Evolutionary conservation across 1,284 basidiomycete species (phyloP).

Genomic region (Ceratobasidium sp.): DNA sequence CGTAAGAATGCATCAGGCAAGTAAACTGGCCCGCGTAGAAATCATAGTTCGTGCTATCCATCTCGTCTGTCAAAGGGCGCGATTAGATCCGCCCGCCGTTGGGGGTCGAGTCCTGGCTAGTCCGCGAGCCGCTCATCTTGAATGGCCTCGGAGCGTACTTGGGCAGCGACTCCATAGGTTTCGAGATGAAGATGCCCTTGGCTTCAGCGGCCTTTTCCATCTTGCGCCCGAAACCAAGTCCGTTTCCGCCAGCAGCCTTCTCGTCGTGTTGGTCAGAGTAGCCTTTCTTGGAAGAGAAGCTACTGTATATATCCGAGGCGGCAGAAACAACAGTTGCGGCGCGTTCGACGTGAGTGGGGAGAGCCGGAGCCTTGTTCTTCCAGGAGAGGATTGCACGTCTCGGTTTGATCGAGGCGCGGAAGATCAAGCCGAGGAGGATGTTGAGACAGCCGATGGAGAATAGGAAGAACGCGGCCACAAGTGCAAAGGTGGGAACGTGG

Average conservation of each 20-base stretch:
- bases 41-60: conserved; percentile 58
- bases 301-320: conserved; percentile 56
- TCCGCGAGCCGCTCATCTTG: neutral
- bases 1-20: conserved; percentile 57
- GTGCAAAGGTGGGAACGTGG: conserved; percentile 80
- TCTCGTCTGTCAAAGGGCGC: conserved; percentile 51
- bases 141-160: conserved; percentile 60
- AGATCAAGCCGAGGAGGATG: conserved; percentile 80
- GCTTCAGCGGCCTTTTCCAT: conserved; percentile 78
- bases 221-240: conserved; percentile 81
- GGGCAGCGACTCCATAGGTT: conserved; percentile 71
- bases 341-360: conserved; percentile 68
- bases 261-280: conserved; percentile 60
- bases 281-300: conserved; percentile 60
- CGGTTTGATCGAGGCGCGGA: conserved; percentile 72
- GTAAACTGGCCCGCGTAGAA: conserved; percentile 58
- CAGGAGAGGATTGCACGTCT: conserved; percentile 75
- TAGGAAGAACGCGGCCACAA: conserved; percentile 86
- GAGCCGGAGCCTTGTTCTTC: conserved; percentile 69
- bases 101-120: neutral
- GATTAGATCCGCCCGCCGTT: neutral
- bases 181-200: conserved; percentile 69
- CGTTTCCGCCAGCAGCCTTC: conserved; percentile 64
- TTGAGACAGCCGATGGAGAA: conserved; percentile 88
- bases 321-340: conserved; percentile 61